Base-by-base conservation (phyloP, 345 rosid species). In the Eucalyptus guilfoylei region DNA sequence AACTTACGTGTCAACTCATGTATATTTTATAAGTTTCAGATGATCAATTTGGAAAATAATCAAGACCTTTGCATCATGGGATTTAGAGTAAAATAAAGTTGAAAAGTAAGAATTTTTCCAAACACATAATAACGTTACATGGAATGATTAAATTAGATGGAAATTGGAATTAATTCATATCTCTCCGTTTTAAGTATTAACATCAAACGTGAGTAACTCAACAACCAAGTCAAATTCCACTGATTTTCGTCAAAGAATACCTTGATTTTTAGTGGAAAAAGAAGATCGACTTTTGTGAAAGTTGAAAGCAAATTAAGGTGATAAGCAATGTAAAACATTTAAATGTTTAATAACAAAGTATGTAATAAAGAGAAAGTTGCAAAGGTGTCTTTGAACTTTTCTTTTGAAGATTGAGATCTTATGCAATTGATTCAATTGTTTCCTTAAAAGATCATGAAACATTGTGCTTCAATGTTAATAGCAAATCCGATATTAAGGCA, bases 121-220 rank as follows among this genome's bases (percentile, higher is more conserved):
- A 21, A 0, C 44, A 40, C 12, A 2, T 34, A 1, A 34, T 37
- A 37, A 0, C 0, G 0, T 34, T 16, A 17, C 5, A 0, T 72
- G 81, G 8, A 37, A 37, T 72, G 44, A 72, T 72, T 72, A 17
- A 19, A 9, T 21, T 6, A 5, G 24, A 76, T 2, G 40, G 15
- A 76, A 76, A 76, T 37, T 37, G 26, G 2, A 52, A 52, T 52
- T 52, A 8, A 52, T 52, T 21, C 58, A 8, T 1, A 3, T 21
- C 26, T 52, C 26, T 52, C 58, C 0, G 2, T 52, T 21, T 11
- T 19, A 34, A 15, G 42, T 76, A 10, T 11, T 19, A 72, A 19
- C 83, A 72, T 72, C 5, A 72, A 37, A 72, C 0, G 5, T 19
- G 83, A 76, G 37, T 19, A 72, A 16, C 23, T 32, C 2, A 6